Evolutionary conservation across 1,284 basidiomycete genomes (phyloP).

Genomic region (Mycena citricolor): DNA sequence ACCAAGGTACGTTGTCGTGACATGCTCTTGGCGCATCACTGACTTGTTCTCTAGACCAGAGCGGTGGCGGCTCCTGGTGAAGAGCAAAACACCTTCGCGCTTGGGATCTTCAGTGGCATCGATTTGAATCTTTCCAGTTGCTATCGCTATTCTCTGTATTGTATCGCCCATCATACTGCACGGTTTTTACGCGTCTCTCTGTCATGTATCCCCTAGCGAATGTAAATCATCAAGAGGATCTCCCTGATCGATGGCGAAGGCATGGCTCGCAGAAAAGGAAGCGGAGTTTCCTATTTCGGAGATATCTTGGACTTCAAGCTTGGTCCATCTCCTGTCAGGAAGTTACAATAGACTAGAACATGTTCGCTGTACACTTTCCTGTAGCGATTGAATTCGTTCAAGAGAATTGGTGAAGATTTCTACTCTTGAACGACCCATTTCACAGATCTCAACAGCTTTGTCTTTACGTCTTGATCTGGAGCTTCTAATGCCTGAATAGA

Average conservation of each 20-base stretch:
- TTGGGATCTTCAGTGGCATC: too few species aligned
- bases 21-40: background rate
- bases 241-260: too few species aligned
- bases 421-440: background rate
- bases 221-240: too few species aligned
- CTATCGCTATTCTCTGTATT: too few species aligned
- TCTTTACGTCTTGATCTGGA: conserved; percentile 6
- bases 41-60: conserved; percentile 6
- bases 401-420: too few species aligned
- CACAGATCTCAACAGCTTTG: background rate
- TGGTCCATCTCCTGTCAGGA: too few species aligned
- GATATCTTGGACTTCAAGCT: background rate
- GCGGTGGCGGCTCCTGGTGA: background rate
- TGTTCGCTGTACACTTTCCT: too few species aligned
- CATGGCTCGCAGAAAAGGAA: background rate
- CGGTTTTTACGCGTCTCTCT: background rate
- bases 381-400: too few species aligned
- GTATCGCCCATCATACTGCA: conserved; percentile 1
- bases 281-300: conserved; percentile 6
- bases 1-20: background rate
- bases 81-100: too few species aligned
- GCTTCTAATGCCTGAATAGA: too few species aligned
- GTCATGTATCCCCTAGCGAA: background rate
- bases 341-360: background rate
- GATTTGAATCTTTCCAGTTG: too few species aligned